Percentiles rank a stretch among this genome's conserved stretches.
Evolutionary conservation across 164 flowering plant genomes (phyloP).

Genomic region (Amborella trichopoda): DNA sequence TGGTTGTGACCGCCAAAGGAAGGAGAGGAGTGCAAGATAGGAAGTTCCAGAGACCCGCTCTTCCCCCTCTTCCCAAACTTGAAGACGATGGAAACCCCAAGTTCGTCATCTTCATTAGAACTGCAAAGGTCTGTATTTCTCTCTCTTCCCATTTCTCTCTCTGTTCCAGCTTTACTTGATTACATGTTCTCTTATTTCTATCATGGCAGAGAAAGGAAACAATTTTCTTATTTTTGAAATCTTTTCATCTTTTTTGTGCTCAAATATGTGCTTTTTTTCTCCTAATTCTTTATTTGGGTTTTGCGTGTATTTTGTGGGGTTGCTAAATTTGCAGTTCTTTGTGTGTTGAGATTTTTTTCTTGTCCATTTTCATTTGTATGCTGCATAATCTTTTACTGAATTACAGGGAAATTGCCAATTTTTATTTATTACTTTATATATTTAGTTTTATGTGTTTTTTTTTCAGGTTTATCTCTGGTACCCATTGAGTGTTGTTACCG

Average conservation of each 20-base stretch:
- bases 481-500: constrained; percentile 75
- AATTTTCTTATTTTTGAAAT: neutral
- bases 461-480: constrained; percentile 81
- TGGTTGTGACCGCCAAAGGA: constrained; percentile 67
- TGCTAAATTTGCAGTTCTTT: too few species aligned
- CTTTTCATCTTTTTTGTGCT: too few species aligned
- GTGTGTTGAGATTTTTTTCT: too few species aligned
- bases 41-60: constrained; percentile 39
- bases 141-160: neutral
- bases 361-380: neutral
- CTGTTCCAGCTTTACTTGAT: neutral
- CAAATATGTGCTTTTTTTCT: too few species aligned
- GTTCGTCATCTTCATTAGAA: constrained; percentile 84
- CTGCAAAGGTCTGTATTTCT: constrained; percentile 50
- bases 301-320: too few species aligned
- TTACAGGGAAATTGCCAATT: too few species aligned
- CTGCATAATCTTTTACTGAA: neutral
- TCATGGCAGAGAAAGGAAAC: too few species aligned
- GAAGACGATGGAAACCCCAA: constrained; percentile 92
- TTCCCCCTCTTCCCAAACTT: constrained; percentile 66
- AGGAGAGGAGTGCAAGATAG: constrained; percentile 61
- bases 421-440: too few species aligned
- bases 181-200: too few species aligned
- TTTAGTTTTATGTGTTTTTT: too few species aligned
- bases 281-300: too few species aligned